These are phyloP conservation scores for Monilinia aucupariae DNA, from an alignment of 2,329 filamentous ascomycete genomes.

Conservation along the genomic window DNA sequence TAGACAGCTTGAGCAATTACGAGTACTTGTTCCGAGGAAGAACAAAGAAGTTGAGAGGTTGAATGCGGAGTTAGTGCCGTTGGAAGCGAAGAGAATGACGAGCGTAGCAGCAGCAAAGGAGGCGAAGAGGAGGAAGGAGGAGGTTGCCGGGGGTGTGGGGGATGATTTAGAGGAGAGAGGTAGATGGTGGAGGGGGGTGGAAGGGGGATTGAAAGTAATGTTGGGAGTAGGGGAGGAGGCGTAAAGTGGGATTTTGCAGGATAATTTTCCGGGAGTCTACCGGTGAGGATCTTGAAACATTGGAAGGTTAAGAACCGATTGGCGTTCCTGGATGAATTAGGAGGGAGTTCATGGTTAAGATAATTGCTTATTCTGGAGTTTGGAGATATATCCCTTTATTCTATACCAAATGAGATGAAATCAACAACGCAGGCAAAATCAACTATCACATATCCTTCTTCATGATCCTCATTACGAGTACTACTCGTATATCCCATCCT, in stretches of 20 bases:
- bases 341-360: too few relatives aligned
- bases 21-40: slow-evolving; percentile 59
- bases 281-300: neutral
- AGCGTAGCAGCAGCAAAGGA: slow-evolving; percentile 65
- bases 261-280: neutral
- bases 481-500: too few relatives aligned
- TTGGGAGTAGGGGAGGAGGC: slow-evolving; percentile 46
- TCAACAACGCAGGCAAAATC: too few relatives aligned
- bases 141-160: slow-evolving; percentile 57
- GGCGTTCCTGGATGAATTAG: too few relatives aligned
- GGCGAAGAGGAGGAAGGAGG: slow-evolving; percentile 62
- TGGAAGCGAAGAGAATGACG: slow-evolving; percentile 62
- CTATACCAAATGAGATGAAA: too few relatives aligned
- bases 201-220: slow-evolving; percentile 56
- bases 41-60: slow-evolving; percentile 62
- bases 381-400: too few relatives aligned
- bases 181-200: slow-evolving; percentile 68
- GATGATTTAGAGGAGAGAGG: slow-evolving; percentile 73
- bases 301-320: neutral
- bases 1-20: slow-evolving; percentile 57
- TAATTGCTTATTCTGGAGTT: too few relatives aligned
- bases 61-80: slow-evolving; percentile 59
- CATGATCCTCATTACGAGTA: too few relatives aligned
- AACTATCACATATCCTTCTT: too few relatives aligned
- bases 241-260: neutral